Conservation (phyloP, 441 rosid species). For the Capsella rubella region DNA sequence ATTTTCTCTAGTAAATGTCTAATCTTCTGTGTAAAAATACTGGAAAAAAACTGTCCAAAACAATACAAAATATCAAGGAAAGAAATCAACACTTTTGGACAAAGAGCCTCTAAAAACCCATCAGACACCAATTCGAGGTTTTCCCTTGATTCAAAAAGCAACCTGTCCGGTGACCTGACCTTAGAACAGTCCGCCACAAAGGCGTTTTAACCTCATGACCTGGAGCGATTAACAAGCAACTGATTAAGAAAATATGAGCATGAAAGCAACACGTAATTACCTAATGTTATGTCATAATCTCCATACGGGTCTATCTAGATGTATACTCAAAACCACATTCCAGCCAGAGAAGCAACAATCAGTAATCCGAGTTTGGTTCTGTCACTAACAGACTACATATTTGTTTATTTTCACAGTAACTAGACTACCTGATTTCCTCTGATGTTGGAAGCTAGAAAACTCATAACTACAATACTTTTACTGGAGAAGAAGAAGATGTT, state of each 20-base stretch:
- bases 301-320: background rate
- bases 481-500: background rate
- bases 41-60: slow-evolving; percentile 25
- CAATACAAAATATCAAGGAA: slow-evolving; percentile 23
- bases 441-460: slow-evolving; percentile 8
- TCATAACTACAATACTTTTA: background rate
- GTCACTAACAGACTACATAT: slow-evolving; percentile 9
- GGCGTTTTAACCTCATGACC: slow-evolving; percentile 27
- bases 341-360: background rate
- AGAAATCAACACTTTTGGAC: slow-evolving; percentile 24
- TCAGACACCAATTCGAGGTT: slow-evolving; percentile 7
- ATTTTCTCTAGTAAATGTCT: slow-evolving; percentile 40
- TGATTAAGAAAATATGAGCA: background rate
- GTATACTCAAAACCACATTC: slow-evolving; percentile 23
- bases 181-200: slow-evolving; percentile 29
- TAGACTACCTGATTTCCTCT: slow-evolving; percentile 14
- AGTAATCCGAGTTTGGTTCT: slow-evolving; percentile 1
- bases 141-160: slow-evolving; percentile 22
- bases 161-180: slow-evolving; percentile 22
- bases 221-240: slow-evolving; percentile 7
- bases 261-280: background rate
- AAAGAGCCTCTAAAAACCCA: slow-evolving; percentile 17
- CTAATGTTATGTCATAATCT: slow-evolving; percentile 1
- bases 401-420: slow-evolving; percentile 14
- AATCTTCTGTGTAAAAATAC: slow-evolving; percentile 33